Conservation (phyloP, 805 yeast genomes). For the Pichia eremophila region DNA sequence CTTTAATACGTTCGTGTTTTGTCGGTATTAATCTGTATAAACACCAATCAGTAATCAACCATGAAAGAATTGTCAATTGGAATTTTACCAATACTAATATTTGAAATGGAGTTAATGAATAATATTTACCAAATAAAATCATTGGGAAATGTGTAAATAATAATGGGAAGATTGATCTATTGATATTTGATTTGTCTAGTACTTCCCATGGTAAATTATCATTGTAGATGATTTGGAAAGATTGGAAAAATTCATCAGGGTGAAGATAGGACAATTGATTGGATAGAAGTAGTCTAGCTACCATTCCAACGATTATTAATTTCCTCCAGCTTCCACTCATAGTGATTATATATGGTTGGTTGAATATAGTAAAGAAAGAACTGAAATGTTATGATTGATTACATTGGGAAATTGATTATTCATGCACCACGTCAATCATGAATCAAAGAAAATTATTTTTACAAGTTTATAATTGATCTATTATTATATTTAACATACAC, state of each 20-base stretch:
- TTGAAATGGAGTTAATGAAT: conserved; percentile 34
- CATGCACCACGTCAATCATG: too few relatives aligned
- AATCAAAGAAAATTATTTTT: too few relatives aligned
- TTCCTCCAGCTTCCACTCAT: conserved; percentile 30
- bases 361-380: too few relatives aligned
- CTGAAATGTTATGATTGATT: too few relatives aligned
- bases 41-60: conserved; percentile 26
- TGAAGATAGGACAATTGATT: conserved; percentile 79
- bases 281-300: conserved; percentile 48
- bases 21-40: conserved; percentile 24
- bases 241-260: conserved; percentile 96
- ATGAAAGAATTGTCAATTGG: conserved; percentile 27
- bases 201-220: conserved; percentile 80
- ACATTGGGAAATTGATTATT: too few relatives aligned
- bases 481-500: too few relatives aligned
- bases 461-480: too few relatives aligned
- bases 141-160: conserved; percentile 65
- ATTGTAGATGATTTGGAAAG: conserved; percentile 62
- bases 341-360: not conserved
- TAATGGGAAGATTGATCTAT: conserved; percentile 65
- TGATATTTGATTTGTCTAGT: conserved; percentile 34
- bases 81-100: conserved; percentile 48
- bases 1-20: conserved; percentile 28
- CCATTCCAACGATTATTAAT: conserved; percentile 32
- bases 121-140: conserved; percentile 28